A percentile compares a stretch with the other conserved stretches of the same genome.
Conservation (phyloP, 495 filamentous ascomycete genomes). For the Penicillium diatomitis region DNA sequence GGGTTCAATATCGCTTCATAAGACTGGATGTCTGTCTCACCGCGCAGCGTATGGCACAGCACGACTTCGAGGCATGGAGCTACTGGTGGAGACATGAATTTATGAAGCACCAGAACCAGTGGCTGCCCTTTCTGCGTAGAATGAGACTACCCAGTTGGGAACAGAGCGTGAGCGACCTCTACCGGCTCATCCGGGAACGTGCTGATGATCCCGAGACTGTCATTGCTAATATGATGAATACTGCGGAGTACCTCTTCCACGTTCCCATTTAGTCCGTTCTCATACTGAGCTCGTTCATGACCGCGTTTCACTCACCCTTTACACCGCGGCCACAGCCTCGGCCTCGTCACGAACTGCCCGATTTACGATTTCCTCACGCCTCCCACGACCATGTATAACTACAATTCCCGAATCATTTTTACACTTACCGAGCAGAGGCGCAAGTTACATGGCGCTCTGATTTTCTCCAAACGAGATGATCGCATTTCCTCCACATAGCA, state of each 20-base stretch:
- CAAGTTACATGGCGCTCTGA: too few species aligned
- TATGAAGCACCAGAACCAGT: slow-evolving; percentile 15
- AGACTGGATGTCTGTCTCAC: neutral
- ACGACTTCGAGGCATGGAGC: slow-evolving; percentile 12
- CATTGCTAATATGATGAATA: neutral
- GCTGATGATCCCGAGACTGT: slow-evolving; percentile 11
- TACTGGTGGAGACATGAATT: slow-evolving; percentile 16
- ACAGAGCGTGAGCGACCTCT: slow-evolving; percentile 17
- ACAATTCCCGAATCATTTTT: too few species aligned
- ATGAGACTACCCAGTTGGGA: slow-evolving; percentile 18
- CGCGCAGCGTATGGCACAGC: neutral
- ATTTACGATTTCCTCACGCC: too few species aligned
- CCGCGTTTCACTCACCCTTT: too few species aligned
- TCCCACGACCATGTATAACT: too few species aligned
- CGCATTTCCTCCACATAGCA: neutral
- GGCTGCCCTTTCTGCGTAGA: slow-evolving; percentile 9
- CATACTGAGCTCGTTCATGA: too few species aligned
- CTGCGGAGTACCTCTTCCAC: neutral
- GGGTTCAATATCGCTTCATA: too few species aligned
- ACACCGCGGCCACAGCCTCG: too few species aligned
- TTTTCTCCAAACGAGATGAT: neutral
- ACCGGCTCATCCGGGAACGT: slow-evolving; percentile 11
- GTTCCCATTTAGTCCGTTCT: too few species aligned
- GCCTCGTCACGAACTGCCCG: too few species aligned
- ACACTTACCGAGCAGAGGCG: too few species aligned